phyloP scores from a whole-genome alignment of 768 basidiomycete genomes.

The Podaxis carcinomalis region DNA sequence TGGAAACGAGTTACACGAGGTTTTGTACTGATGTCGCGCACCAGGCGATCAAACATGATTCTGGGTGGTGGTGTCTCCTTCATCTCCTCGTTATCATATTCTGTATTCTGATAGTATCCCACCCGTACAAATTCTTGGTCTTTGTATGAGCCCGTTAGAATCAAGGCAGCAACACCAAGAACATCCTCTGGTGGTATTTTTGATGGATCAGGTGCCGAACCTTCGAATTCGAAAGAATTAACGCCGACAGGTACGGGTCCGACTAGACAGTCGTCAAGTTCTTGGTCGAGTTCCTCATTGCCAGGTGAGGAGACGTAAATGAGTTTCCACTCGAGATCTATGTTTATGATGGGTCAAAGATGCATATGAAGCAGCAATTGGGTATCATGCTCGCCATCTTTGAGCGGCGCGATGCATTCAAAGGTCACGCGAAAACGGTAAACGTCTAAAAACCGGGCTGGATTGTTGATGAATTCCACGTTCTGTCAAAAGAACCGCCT shows the following conservation, averaged over 20 bases:
- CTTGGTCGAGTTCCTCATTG: conserved; percentile 90
- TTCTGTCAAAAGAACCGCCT: conserved; percentile 39
- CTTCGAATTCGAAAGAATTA: conserved; percentile 96
- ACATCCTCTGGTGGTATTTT: conserved; percentile 89
- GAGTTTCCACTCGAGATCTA: conserved; percentile 97
- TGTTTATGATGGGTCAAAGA: neutral
- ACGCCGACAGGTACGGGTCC: conserved; percentile 96
- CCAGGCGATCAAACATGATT: conserved; percentile 74
- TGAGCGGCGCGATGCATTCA: conserved; percentile 88
- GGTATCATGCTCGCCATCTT: conserved; percentile 59
- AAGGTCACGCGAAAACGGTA: conserved; percentile 96
- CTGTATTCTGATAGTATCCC: conserved; percentile 98
- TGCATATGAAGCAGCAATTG: neutral
- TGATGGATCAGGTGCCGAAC: conserved; percentile 74
- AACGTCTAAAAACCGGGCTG: conserved; percentile 84
- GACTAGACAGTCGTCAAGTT: conserved; percentile 95
- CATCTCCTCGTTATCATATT: conserved; percentile 95
- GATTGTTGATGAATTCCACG: conserved; percentile 90
- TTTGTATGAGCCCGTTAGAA: conserved; percentile 92
- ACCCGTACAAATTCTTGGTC: conserved; percentile 99
- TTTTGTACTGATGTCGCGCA: conserved; percentile 86
- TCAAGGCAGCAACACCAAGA: conserved; percentile 94
- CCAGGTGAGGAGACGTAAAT: conserved; percentile 96
- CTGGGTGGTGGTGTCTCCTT: conserved; percentile 63
- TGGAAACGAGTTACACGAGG: conserved; percentile 92